These are phyloP conservation scores for Myxozyma neotropica DNA, from an alignment of 805 yeast genomes.

Conservation along the genomic window DNA sequence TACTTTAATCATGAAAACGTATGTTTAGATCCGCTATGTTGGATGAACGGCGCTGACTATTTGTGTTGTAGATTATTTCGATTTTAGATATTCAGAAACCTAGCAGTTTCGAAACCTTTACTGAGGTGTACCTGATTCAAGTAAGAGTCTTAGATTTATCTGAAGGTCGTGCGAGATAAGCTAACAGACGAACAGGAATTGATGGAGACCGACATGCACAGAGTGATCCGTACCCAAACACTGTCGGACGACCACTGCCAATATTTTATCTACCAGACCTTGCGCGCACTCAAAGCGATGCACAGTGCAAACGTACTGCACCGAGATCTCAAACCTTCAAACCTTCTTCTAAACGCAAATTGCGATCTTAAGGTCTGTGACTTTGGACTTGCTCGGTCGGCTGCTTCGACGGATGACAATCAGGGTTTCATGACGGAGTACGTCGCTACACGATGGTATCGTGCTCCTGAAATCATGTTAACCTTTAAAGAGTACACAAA, in stretches of 20 bases:
- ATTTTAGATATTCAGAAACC: slow-evolving; percentile 90
- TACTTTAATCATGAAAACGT: slow-evolving; percentile 89
- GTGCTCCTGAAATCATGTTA: slow-evolving; percentile 97
- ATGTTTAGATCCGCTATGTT: background rate
- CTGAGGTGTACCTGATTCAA: slow-evolving; percentile 75
- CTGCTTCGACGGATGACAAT: slow-evolving; percentile 61
- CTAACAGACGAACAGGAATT: slow-evolving; percentile 62
- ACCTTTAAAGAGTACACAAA: slow-evolving; percentile 91
- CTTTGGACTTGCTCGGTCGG: slow-evolving; percentile 81
- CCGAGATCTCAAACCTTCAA: slow-evolving; percentile 89
- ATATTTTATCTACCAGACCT: slow-evolving; percentile 86
- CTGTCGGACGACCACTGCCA: slow-evolving; percentile 92
- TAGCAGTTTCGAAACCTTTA: slow-evolving; percentile 67
- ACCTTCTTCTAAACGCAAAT: slow-evolving; percentile 80
- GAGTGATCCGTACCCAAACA: slow-evolving; percentile 78
- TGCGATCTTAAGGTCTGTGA: slow-evolving; percentile 95
- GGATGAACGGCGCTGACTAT: background rate
- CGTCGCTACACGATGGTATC: slow-evolving; percentile 96
- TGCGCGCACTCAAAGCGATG: slow-evolving; percentile 85
- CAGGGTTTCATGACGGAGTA: slow-evolving; percentile 91
- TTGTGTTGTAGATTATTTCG: slow-evolving; percentile 57
- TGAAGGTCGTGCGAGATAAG: background rate
- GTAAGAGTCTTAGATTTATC: background rate
- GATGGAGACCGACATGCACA: slow-evolving; percentile 85
- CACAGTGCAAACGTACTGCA: slow-evolving; percentile 95